Evolutionary conservation across 768 basidiomycete genomes (phyloP), one percentile per base, ranked within the genome.

Genomic region (Leccinellum luteum): DNA sequence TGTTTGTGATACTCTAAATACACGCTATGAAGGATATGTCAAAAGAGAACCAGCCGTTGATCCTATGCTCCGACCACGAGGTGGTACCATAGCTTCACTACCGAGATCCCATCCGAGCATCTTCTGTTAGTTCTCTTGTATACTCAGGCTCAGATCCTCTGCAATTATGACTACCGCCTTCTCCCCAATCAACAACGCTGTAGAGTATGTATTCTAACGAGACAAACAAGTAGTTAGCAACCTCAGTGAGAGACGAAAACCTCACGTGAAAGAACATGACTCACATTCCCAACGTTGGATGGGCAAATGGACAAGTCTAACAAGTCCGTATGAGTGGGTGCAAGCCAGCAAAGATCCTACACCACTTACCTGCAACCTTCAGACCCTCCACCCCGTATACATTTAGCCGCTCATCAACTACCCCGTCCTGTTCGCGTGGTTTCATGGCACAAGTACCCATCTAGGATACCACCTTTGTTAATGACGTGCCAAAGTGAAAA

Each of bases 151-250:
- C 13, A 80, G 58, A 23, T 86, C 86, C 55, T 85, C 75, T 3
- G 80, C 81, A 50, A 87, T 83, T 35, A 87, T 78, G 7, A 78
- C 61, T 0, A 84, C 83, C 0, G 84, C 84, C 67, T 86, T 87
- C 69, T 87, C 85, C 6, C 84, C 85, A 35, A 87, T 64, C 34
- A 72, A 68, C 23, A 79, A 54, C 7, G 78, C 74, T 8, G 76
- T 77, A 0, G 75, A 77, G 56, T 77, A 79, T 1, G 79, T 80
- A 53, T 79, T 80, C 73, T 66, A 5, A 12, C 30, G 19, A 30
- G 12, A 44, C 2, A 2, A 9, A 21, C 7, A 1, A 55, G 15
- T 4, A n/a, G 14, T 49, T 7, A 57, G 34, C n/a, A 2, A 44
- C 14, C 1, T 31, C 2, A 9, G 30, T 1, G 13, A 15, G 7